Base-by-base conservation (phyloP, 768 basidiomycete genomes). In the Auricularia sp. region DNA sequence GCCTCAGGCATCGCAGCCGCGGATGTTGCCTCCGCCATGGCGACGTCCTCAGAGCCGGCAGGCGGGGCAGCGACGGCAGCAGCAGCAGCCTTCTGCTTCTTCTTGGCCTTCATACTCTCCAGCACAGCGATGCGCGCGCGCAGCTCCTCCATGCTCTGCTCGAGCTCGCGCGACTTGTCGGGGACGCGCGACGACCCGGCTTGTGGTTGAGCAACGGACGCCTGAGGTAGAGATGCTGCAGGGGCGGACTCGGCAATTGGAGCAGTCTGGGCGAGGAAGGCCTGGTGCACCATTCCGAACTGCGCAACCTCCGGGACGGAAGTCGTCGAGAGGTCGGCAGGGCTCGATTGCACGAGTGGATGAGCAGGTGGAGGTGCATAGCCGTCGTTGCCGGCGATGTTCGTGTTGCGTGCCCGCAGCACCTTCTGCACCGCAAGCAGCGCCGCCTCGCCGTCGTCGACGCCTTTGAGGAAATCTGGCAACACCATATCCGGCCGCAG, bases 401-500 rank as follows among this genome's bases (percentile, higher is more conserved):
- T 42, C 8, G 39, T 7, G 39, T 7, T 42, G 39, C 29, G 29
- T 29, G 29, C 39, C 39, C 13, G 82, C 75, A 89, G 91, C 75
- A 87, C 89, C 37, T 88, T 89, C 58, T 85, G 88, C 67, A 90
- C 81, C 62, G 89, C 85, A 65, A 91, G 88, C 67, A 91, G 85
- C 24, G 89, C 89, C 58, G 89, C 89, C 73, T 90, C 89, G 37
- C 73, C 75, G 67, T 88, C 84, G 71, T 90, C 88, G 64, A 91
- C 82, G 29, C 76, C 75, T 66, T 90, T 86, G 64, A 89, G 80
- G 33, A 77, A 80, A 72, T 84, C 84, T 82, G 88, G 89, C 77
- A 89, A 87, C 68, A 82, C 83, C 63, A 90, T 84, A 62, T 88
- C 85, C 63, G 29, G 29, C 29, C 29, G 2, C 29, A 89, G 76